Conservation (phyloP, 208 protist species). For the Borovskyia barvae region DNA sequence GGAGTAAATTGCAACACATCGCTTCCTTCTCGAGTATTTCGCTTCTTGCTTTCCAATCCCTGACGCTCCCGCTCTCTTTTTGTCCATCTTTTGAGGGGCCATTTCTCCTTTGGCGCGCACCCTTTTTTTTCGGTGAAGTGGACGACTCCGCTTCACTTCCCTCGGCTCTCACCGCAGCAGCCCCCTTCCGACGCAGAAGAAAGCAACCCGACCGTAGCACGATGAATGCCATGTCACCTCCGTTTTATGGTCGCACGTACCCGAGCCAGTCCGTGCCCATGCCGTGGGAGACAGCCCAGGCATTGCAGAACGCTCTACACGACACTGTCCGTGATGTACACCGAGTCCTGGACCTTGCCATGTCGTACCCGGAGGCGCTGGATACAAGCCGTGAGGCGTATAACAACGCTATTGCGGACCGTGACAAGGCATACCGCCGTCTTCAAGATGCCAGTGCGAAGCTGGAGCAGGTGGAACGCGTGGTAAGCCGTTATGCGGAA, state of each 20-base stretch:
- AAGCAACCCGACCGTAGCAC: too few species aligned
- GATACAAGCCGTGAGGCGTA: slow-evolving; percentile 68
- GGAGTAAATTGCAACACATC: too few species aligned
- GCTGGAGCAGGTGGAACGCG: slow-evolving; percentile 57
- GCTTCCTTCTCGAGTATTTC: too few species aligned
- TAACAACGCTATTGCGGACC: slow-evolving; percentile 61
- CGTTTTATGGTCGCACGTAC: slow-evolving; percentile 25
- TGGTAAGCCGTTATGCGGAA: slow-evolving; percentile 64
- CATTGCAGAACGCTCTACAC: slow-evolving; percentile 44
- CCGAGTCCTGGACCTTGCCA: slow-evolving; percentile 38
- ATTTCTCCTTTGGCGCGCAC: too few species aligned
- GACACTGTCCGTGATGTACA: slow-evolving; percentile 32
- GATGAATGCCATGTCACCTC: slow-evolving; percentile 26
- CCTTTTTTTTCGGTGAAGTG: too few species aligned
- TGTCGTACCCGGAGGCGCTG: slow-evolving; percentile 43
- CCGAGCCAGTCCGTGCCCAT: slow-evolving; percentile 21
- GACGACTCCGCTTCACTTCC: too few species aligned
- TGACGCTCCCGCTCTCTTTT: too few species aligned
- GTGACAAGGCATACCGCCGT: slow-evolving; percentile 47
- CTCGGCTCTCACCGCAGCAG: too few species aligned
- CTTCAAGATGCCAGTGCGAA: slow-evolving; percentile 55
- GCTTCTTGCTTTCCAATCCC: too few species aligned
- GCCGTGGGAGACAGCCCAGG: slow-evolving; percentile 54
- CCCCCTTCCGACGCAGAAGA: neutral
- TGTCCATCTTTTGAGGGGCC: too few species aligned